Percentiles rank a stretch among this genome's conserved stretches.
Evolutionary conservation across 2,329 filamentous ascomycete species (phyloP).

Genomic region (Cordyceps javanica): DNA sequence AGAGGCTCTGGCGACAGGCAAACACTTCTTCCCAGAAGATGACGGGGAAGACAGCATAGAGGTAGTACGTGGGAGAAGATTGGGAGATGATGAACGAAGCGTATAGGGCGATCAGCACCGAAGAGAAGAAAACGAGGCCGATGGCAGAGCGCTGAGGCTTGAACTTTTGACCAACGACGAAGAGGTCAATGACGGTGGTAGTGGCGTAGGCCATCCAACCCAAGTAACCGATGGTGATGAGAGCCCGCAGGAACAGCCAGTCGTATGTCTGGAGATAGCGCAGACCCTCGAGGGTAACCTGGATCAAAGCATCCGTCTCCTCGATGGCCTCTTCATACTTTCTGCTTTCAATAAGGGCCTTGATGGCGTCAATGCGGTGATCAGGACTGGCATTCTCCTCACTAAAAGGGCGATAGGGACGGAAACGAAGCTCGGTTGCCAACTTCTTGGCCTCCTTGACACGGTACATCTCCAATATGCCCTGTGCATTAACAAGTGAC

Average conservation of each 20-base stretch:
- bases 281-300: constrained; percentile 71
- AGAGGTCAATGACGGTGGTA: constrained; percentile 80
- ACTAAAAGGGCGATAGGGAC: constrained; percentile 65
- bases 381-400: constrained; percentile 57
- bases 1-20: constrained; percentile 64
- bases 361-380: constrained; percentile 61
- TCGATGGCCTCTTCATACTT: constrained; percentile 72
- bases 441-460: constrained; percentile 88
- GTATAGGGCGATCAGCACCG: constrained; percentile 67
- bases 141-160: constrained; percentile 55
- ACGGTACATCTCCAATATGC: constrained; percentile 90
- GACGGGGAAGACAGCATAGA: constrained; percentile 86
- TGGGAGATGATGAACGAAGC: constrained; percentile 73
- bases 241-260: constrained; percentile 86
- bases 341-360: constrained; percentile 57
- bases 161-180: constrained; percentile 69
- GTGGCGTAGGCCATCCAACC: constrained; percentile 94
- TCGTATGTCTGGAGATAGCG: constrained; percentile 97
- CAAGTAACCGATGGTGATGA: constrained; percentile 85
- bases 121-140: constrained; percentile 64
- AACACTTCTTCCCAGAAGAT: constrained; percentile 97
- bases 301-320: constrained; percentile 69
- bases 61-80: constrained; percentile 80
- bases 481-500: constrained; percentile 74
- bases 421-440: constrained; percentile 67